A percentile compares a stretch with the other conserved stretches of the same genome.
These are phyloP conservation scores for Volutella citrinella DNA, from an alignment of 2,329 filamentous ascomycete genomes.

Conservation along the genomic window DNA sequence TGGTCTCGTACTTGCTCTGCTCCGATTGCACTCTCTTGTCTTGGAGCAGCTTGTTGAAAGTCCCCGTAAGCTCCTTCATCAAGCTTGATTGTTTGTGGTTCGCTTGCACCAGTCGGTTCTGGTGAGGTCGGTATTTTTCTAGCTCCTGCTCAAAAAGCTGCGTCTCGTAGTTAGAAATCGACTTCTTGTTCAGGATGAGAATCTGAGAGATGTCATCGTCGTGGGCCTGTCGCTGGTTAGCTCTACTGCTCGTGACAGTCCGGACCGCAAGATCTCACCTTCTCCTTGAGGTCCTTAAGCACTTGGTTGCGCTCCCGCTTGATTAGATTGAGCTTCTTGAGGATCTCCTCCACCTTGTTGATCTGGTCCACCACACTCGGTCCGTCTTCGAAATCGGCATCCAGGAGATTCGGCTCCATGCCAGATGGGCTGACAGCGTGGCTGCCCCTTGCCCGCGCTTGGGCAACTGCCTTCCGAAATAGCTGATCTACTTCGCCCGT, in stretches of 20 bases:
- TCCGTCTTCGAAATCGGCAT: constrained; percentile 83
- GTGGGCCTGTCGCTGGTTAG: constrained; percentile 63
- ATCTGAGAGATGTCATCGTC: constrained; percentile 97
- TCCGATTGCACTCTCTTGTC: constrained; percentile 92
- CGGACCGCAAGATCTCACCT: constrained; percentile 52
- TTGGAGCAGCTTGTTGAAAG: constrained; percentile 84
- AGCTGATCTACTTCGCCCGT: constrained; percentile 82
- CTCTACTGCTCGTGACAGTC: not conserved
- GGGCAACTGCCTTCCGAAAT: constrained; percentile 83
- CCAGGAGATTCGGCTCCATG: constrained; percentile 76
- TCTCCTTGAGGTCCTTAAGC: constrained; percentile 94
- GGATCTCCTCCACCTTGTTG: constrained; percentile 77
- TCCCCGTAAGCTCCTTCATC: constrained; percentile 89
- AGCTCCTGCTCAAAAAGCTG: constrained; percentile 93
- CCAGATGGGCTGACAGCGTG: constrained; percentile 58
- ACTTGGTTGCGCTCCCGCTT: constrained; percentile 91
- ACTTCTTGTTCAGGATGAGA: constrained; percentile 95
- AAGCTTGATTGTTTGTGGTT: constrained; percentile 92
- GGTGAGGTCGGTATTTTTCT: constrained; percentile 94
- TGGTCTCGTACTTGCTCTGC: constrained; percentile 89
- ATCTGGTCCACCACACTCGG: constrained; percentile 88
- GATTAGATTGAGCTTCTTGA: constrained; percentile 87
- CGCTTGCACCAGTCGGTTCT: constrained; percentile 85
- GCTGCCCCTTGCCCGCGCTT: constrained; percentile 65
- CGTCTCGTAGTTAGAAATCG: constrained; percentile 84